Evolutionary conservation across 2,329 filamentous ascomycete species (phyloP).

Genomic region (Aciculosporium take): DNA sequence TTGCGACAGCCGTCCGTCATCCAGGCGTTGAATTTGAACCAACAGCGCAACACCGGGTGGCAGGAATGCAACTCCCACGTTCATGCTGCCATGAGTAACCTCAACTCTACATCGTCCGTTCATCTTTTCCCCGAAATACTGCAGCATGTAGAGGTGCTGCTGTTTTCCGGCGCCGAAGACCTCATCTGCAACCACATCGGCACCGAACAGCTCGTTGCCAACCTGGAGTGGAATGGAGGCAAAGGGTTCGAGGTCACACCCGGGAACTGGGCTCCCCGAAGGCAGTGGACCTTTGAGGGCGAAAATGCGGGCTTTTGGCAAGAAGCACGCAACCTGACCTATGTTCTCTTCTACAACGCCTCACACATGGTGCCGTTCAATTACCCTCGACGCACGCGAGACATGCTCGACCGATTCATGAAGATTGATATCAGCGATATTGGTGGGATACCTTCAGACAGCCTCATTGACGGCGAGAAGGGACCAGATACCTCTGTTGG

Average conservation of each 20-base stretch:
- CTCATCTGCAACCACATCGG: conserved; percentile 95
- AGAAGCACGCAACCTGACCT: conserved; percentile 85
- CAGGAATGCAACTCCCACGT: conserved; percentile 77
- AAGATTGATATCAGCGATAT: conserved; percentile 81
- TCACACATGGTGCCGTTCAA: conserved; percentile 99
- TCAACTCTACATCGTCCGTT: conserved; percentile 58
- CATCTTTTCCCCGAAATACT: conserved; percentile 66
- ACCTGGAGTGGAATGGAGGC: conserved; percentile 81
- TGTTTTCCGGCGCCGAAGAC: conserved; percentile 90
- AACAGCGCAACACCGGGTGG: conserved; percentile 78
- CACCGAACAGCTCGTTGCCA: conserved; percentile 80
- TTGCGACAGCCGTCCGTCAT: conserved; percentile 69
- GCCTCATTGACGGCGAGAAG: conserved; percentile 73
- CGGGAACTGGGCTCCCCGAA: conserved; percentile 80
- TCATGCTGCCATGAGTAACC: conserved; percentile 52
- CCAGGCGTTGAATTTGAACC: conserved; percentile 66
- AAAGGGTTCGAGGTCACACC: conserved; percentile 81
- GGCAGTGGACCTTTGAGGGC: conserved; percentile 87
- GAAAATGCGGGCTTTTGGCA: conserved; percentile 85
- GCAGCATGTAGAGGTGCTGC: conserved; percentile 59
- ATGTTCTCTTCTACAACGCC: conserved; percentile 87
- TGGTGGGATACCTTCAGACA: conserved; percentile 66
- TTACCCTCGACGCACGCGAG: conserved; percentile 67
- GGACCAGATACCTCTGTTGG: conserved; percentile 65
- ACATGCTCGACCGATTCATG: conserved; percentile 97